phyloP scores from a whole-genome alignment of 768 basidiomycete species.

The Agaricus subrufescens region DNA sequence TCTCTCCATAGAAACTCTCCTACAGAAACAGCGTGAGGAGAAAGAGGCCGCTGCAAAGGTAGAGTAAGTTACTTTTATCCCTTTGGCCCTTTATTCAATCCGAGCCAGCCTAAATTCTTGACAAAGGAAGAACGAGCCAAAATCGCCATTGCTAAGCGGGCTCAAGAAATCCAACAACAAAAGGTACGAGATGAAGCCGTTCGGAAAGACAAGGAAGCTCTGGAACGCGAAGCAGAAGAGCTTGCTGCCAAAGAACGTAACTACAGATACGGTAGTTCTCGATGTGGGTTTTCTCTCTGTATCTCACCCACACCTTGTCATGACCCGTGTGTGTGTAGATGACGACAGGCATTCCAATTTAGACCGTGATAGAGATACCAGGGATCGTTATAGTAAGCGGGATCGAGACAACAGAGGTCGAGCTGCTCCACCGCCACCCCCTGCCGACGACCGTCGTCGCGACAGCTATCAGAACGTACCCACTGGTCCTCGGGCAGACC shows the following conservation, averaged over 20 bases:
- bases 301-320: slow-evolving; percentile 10
- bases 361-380: slow-evolving; percentile 45
- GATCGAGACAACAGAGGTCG: slow-evolving; percentile 14
- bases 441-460: slow-evolving; percentile 29
- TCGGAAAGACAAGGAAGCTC: slow-evolving; percentile 55
- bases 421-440: slow-evolving; percentile 30
- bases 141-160: slow-evolving; percentile 83
- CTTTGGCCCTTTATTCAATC: neutral
- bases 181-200: slow-evolving; percentile 60
- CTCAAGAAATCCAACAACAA: slow-evolving; percentile 75
- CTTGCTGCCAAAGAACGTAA: slow-evolving; percentile 41
- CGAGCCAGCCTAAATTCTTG: slow-evolving; percentile 82
- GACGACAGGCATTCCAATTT: slow-evolving; percentile 50
- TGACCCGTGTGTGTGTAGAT: slow-evolving; percentile 26
- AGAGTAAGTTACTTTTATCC: slow-evolving; percentile 8
- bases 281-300: slow-evolving; percentile 29
- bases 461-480: slow-evolving; percentile 66
- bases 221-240: slow-evolving; percentile 76
- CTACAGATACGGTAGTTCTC: slow-evolving; percentile 35
- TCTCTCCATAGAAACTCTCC: slow-evolving; percentile 81
- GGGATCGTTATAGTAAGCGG: slow-evolving; percentile 25
- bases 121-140: slow-evolving; percentile 89
- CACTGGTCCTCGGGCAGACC: slow-evolving; percentile 79
- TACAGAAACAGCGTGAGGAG: slow-evolving; percentile 84
- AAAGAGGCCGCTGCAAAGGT: slow-evolving; percentile 91